A percentile compares a stretch with the other conserved stretches of the same genome.
Conservation (phyloP, 192 early-diverging fungal genomes). For the Coemansia sp. region DNA sequence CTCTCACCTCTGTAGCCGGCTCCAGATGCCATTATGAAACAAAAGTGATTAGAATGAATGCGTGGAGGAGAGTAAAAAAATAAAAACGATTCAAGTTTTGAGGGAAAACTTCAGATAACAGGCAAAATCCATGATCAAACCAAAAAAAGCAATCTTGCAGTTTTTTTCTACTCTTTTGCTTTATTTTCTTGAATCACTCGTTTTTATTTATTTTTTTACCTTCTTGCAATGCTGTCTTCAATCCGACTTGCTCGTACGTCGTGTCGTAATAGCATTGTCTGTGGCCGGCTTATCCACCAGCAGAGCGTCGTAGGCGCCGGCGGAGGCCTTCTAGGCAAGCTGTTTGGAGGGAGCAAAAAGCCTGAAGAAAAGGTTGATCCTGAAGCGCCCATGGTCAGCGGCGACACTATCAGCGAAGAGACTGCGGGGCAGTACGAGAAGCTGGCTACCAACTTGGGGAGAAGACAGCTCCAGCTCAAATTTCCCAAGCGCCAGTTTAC, state of each 20-base stretch:
- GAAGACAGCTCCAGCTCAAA: constrained; percentile 7
- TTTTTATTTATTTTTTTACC: neutral
- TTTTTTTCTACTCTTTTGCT: neutral
- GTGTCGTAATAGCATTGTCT: neutral
- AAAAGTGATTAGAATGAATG: neutral
- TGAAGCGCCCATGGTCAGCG: neutral
- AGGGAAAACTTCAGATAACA: neutral
- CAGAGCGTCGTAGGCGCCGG: constrained; percentile 11
- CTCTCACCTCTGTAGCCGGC: constrained; percentile 47
- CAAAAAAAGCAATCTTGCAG: neutral
- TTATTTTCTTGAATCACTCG: neutral
- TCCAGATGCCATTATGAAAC: constrained; percentile 43
- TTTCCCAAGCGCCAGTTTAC: constrained; percentile 31
- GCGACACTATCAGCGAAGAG: constrained; percentile 6
- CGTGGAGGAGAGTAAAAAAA: neutral
- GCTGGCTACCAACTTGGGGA: neutral
- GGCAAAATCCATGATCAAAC: neutral
- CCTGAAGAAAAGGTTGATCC: neutral
- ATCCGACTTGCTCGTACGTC: constrained; percentile 10
- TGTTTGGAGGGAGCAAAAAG: constrained; percentile 34
- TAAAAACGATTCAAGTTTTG: neutral
- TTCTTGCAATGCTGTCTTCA: constrained; percentile 19
- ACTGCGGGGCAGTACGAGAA: neutral
- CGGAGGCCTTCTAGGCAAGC: constrained; percentile 22
- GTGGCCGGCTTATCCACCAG: constrained; percentile 21